These are phyloP conservation scores for Schizopora paradoxa DNA, from an alignment of 1,284 basidiomycete species.

Conservation along the genomic window DNA sequence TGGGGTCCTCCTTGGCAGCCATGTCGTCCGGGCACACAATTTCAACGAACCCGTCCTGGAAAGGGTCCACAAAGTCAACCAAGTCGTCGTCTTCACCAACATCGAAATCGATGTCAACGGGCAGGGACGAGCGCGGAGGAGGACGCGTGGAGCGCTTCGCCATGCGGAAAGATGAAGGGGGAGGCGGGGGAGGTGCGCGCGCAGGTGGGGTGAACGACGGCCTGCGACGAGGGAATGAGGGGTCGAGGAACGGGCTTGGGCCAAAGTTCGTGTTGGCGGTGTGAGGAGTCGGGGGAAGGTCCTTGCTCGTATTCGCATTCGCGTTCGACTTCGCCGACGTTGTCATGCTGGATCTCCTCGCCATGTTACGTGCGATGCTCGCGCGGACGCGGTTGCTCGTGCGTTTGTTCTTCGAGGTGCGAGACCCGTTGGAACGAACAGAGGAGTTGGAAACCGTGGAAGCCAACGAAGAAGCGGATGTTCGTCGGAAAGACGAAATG, in stretches of 20 bases:
- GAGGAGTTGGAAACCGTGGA: conserved; percentile 8
- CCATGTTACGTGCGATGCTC: conserved; percentile 7
- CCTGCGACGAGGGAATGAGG: conserved; percentile 1
- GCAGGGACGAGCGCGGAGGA: conserved; percentile 12
- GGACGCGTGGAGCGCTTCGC: not conserved
- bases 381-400: conserved; percentile 1
- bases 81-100: conserved; percentile 12
- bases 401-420: conserved; percentile 1
- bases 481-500: conserved; percentile 7
- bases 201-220: not conserved
- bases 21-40: not conserved
- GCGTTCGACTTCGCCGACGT: not conserved
- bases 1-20: not conserved
- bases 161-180: not conserved
- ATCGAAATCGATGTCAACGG: conserved; percentile 8
- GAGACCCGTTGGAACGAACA: conserved; percentile 10
- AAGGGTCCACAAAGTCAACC: conserved; percentile 6
- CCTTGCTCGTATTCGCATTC: not conserved
- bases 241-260: conserved; percentile 11
- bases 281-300: not conserved
- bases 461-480: conserved; percentile 15
- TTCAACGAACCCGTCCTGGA: conserved; percentile 5
- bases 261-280: not conserved
- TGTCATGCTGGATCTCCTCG: too few relatives aligned
- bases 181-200: not conserved